Percentiles rank a stretch among this genome's conserved stretches.
Conservation (phyloP, 176 grass and related monocot species). For the Ananas comosus region DNA sequence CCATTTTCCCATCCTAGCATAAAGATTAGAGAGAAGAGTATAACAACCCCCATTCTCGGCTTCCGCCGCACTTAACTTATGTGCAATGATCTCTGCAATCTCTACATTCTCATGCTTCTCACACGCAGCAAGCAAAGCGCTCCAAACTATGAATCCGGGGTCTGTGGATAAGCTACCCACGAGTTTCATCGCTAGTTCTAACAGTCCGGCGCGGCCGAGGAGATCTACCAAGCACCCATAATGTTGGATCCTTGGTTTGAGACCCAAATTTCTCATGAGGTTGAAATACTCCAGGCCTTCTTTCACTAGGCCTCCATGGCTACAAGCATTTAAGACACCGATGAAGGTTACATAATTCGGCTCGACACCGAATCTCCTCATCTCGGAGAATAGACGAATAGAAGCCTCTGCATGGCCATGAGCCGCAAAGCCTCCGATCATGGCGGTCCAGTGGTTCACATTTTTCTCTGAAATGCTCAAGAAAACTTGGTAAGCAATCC, state of each 20-base stretch:
- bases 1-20: constrained; percentile 38
- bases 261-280: constrained; percentile 39
- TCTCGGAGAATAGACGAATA: constrained; percentile 25
- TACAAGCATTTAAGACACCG: constrained; percentile 41
- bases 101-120: constrained; percentile 36
- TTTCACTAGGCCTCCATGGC: constrained; percentile 41
- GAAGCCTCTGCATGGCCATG: constrained; percentile 34
- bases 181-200: constrained; percentile 30
- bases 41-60: constrained; percentile 38
- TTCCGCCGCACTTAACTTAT: constrained; percentile 16
- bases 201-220: constrained; percentile 31
- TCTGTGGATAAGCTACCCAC: constrained; percentile 26
- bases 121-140: constrained; percentile 44
- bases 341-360: constrained; percentile 51
- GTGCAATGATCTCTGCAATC: constrained; percentile 33
- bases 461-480: constrained; percentile 22
- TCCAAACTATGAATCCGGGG: constrained; percentile 36
- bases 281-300: constrained; percentile 44
- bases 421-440: constrained; percentile 31
- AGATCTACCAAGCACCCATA: constrained; percentile 55
- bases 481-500: constrained; percentile 31
- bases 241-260: constrained; percentile 34
- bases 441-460: constrained; percentile 46
- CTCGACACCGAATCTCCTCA: constrained; percentile 23
- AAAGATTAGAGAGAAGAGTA: constrained; percentile 37